Evolutionary conservation across 2,329 filamentous ascomycete genomes (phyloP), one percentile per base, ranked within the genome.

Genomic region (Ascochyta koolunga): DNA sequence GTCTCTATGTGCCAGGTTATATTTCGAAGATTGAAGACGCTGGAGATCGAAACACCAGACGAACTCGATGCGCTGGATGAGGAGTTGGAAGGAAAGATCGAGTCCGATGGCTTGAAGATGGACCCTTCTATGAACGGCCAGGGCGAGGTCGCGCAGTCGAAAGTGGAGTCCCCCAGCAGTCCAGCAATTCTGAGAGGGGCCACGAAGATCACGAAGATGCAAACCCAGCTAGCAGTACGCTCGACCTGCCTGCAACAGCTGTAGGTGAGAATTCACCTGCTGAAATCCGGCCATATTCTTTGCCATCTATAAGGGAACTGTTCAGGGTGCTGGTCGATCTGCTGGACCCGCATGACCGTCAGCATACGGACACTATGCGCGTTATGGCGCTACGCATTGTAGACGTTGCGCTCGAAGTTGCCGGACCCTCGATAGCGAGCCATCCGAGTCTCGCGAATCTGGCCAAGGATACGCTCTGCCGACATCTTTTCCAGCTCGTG

Each of bases 1-100:
- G 91, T 98, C 39, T 91, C 91, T 63, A 99, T 99, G 95, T 98
- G 95, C 71, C 95, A 99, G 77, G 92, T 96, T 62, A 96, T 99
- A 67, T 99, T 99, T 72, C 90, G 93, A 74, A 88, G 96, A 56
- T 79, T 99, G 46, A 96, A 96, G 74, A 87, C 93, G 60, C 79
- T 98, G 7, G 91, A 96, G 66, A 83, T 90, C 40, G 89, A 93
- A 69, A 84, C 87, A 19, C 86, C 86, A 11, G 84, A 88, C 32
- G 86, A 89, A 58, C 77, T 84, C 6, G 84, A 87, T 31, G 83
- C 83, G 3, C 76, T 90, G 51, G 88, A 91, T 50, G 84, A 84
- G 63, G 82, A 84, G 68, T 83, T 84, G 7, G 86, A 88, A 59
- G 85, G 85, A 19, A 86, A 90, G 58, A 66, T 65, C 16, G 69